These are phyloP conservation scores for Solanum virginianum DNA, from an alignment of 257 asterid genomes.

Conservation along the genomic window DNA sequence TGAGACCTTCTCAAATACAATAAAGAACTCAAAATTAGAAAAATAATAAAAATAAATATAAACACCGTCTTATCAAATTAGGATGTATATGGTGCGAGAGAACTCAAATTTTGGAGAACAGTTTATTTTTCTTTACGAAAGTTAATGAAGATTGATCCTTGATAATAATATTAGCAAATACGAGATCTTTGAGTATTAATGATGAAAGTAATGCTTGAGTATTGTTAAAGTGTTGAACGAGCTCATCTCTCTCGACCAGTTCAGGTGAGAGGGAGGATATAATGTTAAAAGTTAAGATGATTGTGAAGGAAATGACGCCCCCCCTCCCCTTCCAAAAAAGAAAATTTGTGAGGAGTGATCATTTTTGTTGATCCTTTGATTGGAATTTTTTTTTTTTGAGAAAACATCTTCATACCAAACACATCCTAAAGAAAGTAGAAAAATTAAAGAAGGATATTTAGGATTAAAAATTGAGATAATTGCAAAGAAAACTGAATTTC, in stretches of 20 bases:
- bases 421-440: too few relatives aligned
- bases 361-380: too few relatives aligned
- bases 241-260: too few relatives aligned
- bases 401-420: background rate
- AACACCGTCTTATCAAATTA: background rate
- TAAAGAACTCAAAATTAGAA: slow-evolving; percentile 16
- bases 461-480: too few relatives aligned
- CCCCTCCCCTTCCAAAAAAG: too few relatives aligned
- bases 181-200: background rate
- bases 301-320: too few relatives aligned
- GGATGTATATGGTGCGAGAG: background rate
- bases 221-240: background rate
- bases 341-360: background rate
- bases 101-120: background rate
- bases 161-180: background rate
- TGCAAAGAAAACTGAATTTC: too few relatives aligned
- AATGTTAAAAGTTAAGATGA: too few relatives aligned
- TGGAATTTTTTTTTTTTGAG: too few relatives aligned
- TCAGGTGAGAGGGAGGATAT: too few relatives aligned
- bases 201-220: background rate
- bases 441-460: too few relatives aligned
- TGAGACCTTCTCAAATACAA: slow-evolving; percentile 24
- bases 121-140: background rate
- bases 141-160: background rate
- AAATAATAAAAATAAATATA: background rate